Evolutionary conservation across 2,329 filamentous ascomycete genomes (phyloP), one percentile per base, ranked within the genome.

Genomic region (Sclerotinia glacialis): DNA sequence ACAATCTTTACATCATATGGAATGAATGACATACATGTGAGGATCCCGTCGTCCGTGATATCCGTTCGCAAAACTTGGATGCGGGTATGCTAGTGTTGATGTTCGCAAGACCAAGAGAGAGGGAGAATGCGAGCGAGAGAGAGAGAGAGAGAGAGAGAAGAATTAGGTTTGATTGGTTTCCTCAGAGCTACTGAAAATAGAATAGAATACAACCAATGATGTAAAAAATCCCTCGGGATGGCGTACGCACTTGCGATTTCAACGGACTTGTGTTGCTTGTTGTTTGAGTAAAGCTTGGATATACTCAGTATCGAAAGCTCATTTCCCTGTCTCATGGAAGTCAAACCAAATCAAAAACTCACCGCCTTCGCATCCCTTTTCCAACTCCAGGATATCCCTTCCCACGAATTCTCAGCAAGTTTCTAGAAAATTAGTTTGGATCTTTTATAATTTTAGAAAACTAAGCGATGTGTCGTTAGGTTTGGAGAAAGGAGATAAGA

Each of bases 401-500:
- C 28, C 21, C 44, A 14, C 21, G 6, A 31, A 47, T 49, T 11
- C 28, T 23, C 28, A 37, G 28, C 28, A 23, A 37, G 21, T 60
- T 60, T 60, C 58, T 60, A 49, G 58, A 60, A 60, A 31, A 49
- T 60, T 60, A 44, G 2, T 23, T 49, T n/a, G n/a, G n/a, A n/a
- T n/a, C n/a, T n/a, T 34, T 40, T 49, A 44, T 28, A 60, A 34
- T 8, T 23, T 37, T 26, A 12, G 7, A n/a, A 47, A 60, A 37
- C 14, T 60, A 47, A 60, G 56, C 56, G 42, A 28, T 34, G 21
- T 4, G n/a, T 47, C 28, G 31, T 47, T 31, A 16, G 21, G 18
- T 59, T 34, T 59, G 3, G 42, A n/a, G 12, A 34, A 31, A 34
- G 28, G 28, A 56, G 21, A 31, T 42, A 16, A 26, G 16, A 31